A percentile compares a stretch with the other conserved stretches of the same genome.
These are phyloP conservation scores for Diospyros kaki DNA, from an alignment of 148 eudicot species.

Conservation along the genomic window DNA sequence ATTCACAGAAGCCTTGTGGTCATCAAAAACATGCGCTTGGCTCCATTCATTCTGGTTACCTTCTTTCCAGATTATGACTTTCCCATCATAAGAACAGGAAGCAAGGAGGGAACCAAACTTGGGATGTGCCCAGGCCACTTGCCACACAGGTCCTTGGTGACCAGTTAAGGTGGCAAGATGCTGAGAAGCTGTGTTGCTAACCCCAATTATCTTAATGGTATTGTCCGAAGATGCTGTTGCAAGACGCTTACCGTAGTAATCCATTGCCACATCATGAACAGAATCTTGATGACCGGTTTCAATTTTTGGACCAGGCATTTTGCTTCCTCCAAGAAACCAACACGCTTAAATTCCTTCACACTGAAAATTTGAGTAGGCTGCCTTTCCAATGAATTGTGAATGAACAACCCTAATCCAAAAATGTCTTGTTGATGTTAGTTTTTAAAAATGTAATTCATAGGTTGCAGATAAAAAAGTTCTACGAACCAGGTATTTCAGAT, in stretches of 20 bases:
- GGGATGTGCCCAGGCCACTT: conserved; percentile 21
- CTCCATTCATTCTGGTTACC: conserved; percentile 18
- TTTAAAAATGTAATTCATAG: not conserved
- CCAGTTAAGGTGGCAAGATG: conserved; percentile 21
- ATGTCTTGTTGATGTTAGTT: too few species aligned
- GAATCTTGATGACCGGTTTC: conserved; percentile 21
- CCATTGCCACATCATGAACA: conserved; percentile 18
- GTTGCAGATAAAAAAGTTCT: not conserved
- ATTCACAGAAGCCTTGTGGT: conserved; percentile 13
- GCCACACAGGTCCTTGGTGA: conserved; percentile 22
- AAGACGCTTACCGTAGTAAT: conserved; percentile 22
- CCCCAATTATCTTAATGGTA: conserved; percentile 21
- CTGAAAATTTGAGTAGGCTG: not conserved
- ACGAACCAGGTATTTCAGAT: not conserved
- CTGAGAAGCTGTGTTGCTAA: conserved; percentile 16
- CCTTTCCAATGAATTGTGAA: not conserved
- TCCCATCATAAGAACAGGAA: conserved; percentile 19
- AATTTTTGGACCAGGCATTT: conserved; percentile 21
- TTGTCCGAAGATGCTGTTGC: conserved; percentile 19
- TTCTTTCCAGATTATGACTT: conserved; percentile 19
- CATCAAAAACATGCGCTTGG: conserved; percentile 15
- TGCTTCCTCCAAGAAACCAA: conserved; percentile 2
- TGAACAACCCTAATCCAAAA: not conserved
- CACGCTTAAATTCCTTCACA: not conserved
- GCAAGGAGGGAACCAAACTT: conserved; percentile 18